phyloP scores from a whole-genome alignment of 2,329 filamentous ascomycete genomes.

The Penicillium sp. region DNA sequence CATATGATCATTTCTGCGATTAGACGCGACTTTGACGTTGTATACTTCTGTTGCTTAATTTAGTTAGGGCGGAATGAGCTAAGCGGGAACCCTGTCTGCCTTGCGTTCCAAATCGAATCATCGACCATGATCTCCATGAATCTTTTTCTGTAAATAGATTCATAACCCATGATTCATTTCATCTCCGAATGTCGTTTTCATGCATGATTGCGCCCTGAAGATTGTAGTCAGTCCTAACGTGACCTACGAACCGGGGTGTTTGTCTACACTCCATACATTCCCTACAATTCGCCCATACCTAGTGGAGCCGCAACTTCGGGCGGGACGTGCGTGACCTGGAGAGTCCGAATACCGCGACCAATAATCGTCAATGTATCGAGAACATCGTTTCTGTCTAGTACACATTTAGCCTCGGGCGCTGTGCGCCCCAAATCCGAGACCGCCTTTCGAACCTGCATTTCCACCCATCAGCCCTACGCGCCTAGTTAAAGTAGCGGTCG shows the following conservation, averaged over 20 bases:
- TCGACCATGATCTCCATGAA: background rate
- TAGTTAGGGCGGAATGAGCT: constrained; percentile 11
- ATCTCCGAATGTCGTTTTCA: background rate
- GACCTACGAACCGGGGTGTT: background rate
- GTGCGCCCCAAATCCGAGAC: background rate
- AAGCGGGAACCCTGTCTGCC: constrained; percentile 18
- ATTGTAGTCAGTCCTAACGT: constrained; percentile 1
- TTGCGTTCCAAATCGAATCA: constrained; percentile 4
- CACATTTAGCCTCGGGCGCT: background rate
- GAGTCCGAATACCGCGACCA: background rate
- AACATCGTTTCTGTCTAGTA: background rate
- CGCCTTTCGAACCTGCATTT: constrained; percentile 6
- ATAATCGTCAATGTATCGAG: background rate
- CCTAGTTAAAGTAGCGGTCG: constrained; percentile 9
- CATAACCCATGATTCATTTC: background rate
- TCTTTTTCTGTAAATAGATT: background rate
- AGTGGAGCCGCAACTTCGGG: constrained; percentile 7
- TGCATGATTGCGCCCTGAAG: constrained; percentile 6
- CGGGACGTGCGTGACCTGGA: background rate
- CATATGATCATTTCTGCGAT: constrained; percentile 2
- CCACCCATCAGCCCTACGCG: constrained; percentile 9
- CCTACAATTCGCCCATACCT: background rate
- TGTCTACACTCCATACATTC: background rate
- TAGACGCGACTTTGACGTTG: constrained; percentile 13
- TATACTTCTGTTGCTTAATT: constrained; percentile 20